Conservation (phyloP, 164 flowering plant species). For the Chimonanthus salicifolius region DNA sequence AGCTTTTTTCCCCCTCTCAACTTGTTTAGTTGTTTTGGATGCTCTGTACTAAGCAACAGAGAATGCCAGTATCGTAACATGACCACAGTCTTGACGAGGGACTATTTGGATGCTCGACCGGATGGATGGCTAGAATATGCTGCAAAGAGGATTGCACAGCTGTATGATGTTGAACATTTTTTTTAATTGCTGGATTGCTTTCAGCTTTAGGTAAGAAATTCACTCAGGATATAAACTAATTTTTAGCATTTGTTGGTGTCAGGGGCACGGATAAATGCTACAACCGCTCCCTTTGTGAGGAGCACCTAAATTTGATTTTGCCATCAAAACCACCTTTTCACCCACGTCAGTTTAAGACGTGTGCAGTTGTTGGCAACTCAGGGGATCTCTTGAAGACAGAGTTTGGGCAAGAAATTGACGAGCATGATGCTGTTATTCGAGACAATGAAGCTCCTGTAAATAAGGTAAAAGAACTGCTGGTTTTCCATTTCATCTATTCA, state of each 20-base stretch:
- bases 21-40: conserved; percentile 7
- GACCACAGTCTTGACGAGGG: conserved; percentile 96
- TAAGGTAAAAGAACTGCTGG: conserved; percentile 36
- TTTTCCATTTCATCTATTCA: conserved; percentile 1
- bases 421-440: conserved; percentile 91
- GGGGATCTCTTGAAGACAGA: conserved; percentile 91
- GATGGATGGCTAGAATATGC: conserved; percentile 98
- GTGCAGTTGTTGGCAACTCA: conserved; percentile 99
- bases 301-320: conserved; percentile 73
- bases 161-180: conserved; percentile 43
- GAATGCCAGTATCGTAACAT: conserved; percentile 91
- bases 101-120: conserved; percentile 89
- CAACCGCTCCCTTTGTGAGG: conserved; percentile 88
- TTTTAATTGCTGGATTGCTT: background rate
- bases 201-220: background rate
- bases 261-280: conserved; percentile 86
- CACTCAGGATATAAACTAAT: background rate
- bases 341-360: conserved; percentile 77
- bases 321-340: conserved; percentile 94
- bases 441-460: conserved; percentile 99
- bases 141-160: conserved; percentile 90
- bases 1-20: conserved; percentile 1
- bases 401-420: conserved; percentile 94
- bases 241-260: conserved; percentile 11
- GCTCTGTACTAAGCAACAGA: conserved; percentile 17